Conservation (phyloP, 176 grass and related monocot species). For the Otatea glauca region DNA sequence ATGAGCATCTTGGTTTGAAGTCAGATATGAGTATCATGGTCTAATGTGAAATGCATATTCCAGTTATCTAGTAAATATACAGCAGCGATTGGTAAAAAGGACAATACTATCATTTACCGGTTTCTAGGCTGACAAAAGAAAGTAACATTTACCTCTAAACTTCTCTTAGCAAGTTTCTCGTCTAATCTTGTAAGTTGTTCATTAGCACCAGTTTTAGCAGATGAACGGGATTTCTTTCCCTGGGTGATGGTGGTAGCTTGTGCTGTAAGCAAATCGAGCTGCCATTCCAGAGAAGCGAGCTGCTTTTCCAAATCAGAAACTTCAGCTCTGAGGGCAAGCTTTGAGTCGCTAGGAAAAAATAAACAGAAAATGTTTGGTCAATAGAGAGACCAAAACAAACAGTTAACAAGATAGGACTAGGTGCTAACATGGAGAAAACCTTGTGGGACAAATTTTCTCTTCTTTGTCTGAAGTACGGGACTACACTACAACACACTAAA, state of each 20-base stretch:
- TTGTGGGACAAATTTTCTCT: background rate
- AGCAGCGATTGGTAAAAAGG: background rate
- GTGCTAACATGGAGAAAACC: background rate
- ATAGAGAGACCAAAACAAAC: conserved; percentile 38
- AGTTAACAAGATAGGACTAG: background rate
- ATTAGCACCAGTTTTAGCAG: conserved; percentile 54
- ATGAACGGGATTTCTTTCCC: conserved; percentile 66
- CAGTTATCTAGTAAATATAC: conserved; percentile 20
- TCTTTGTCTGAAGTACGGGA: background rate
- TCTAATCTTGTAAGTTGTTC: conserved; percentile 43
- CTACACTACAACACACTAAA: background rate
- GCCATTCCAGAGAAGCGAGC: conserved; percentile 72
- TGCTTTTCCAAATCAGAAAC: conserved; percentile 84
- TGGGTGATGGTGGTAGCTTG: conserved; percentile 81
- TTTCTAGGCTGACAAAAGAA: conserved; percentile 35
- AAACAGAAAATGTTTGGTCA: conserved; percentile 33
- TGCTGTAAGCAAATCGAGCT: conserved; percentile 77
- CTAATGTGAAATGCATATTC: conserved; percentile 4
- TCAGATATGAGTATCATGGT: background rate
- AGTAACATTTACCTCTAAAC: conserved; percentile 49
- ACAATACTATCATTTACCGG: conserved; percentile 8
- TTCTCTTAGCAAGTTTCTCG: conserved; percentile 54
- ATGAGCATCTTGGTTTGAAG: conserved; percentile 4
- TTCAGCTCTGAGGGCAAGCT: conserved; percentile 77
- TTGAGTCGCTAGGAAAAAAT: conserved; percentile 66